Evolutionary conservation across 2,329 filamentous ascomycete species (phyloP).

Genomic region (Neoascochyta sp.): DNA sequence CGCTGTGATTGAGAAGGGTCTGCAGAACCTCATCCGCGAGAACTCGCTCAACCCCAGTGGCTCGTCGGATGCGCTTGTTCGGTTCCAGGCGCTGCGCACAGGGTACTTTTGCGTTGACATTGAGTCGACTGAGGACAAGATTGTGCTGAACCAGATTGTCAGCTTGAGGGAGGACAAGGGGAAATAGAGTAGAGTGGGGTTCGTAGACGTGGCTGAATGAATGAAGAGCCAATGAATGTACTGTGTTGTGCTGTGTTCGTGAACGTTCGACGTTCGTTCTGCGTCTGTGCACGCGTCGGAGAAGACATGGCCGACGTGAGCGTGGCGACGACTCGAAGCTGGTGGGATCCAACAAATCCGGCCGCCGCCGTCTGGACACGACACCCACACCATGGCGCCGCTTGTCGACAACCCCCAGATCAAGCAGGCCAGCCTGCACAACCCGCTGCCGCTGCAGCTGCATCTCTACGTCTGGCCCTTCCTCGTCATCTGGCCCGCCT

Average conservation of each 20-base stretch:
- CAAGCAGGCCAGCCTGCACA: conserved; percentile 79
- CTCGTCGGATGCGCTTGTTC: conserved; percentile 51
- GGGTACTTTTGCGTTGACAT: conserved; percentile 81
- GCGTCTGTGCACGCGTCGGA: no score
- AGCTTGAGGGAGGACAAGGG: conserved; percentile 75
- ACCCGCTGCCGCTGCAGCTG: conserved; percentile 73
- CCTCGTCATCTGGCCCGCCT: conserved; percentile 83
- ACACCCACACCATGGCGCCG: conserved; percentile 43
- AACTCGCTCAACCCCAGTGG: conserved; percentile 31
- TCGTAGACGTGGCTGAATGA: no score
- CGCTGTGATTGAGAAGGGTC: conserved; percentile 78
- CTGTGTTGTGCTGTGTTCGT: conserved; percentile 6
- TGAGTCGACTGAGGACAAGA: conserved; percentile 66
- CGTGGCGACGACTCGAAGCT: conserved; percentile 5
- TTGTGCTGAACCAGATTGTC: conserved; percentile 88
- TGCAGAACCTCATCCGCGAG: conserved; percentile 71
- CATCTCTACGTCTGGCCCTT: conserved; percentile 95
- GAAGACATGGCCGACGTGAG: not conserved
- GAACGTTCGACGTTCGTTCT: conserved; percentile 4
- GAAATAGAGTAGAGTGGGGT: conserved; percentile 19
- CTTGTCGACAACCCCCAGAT: conserved; percentile 93
- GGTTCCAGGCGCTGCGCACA: conserved; percentile 88
- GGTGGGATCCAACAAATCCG: conserved; percentile 13
- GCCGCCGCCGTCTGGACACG: conserved; percentile 12
- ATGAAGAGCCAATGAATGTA: no score